phyloP scores from a whole-genome alignment of 2,329 filamentous ascomycete species.

The Monosporascus ibericus region DNA sequence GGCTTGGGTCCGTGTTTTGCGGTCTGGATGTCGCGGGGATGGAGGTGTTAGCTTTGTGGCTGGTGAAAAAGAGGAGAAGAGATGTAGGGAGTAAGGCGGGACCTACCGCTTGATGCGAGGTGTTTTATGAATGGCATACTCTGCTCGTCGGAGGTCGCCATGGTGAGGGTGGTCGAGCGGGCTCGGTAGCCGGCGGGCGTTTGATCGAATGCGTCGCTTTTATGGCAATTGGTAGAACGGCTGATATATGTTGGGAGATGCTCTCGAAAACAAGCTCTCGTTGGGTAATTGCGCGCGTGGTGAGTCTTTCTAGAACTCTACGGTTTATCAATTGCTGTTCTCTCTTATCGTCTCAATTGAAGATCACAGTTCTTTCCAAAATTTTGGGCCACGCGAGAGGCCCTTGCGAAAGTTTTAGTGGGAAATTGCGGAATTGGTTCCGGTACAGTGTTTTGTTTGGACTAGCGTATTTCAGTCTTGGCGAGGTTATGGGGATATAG shows the following conservation, averaged over 20 bases:
- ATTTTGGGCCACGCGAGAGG: background rate
- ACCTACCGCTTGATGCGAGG: constrained; percentile 74
- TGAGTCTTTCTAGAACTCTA: no score
- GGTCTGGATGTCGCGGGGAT: constrained; percentile 46
- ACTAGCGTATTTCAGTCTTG: no score
- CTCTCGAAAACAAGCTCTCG: no score
- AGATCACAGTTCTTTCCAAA: background rate
- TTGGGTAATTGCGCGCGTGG: no score
- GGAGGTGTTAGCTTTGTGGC: background rate
- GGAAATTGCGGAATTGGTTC: background rate
- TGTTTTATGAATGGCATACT: constrained; percentile 73
- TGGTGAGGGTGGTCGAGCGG: constrained; percentile 2
- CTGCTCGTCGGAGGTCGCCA: constrained; percentile 35
- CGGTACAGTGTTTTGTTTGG: background rate
- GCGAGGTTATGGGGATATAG: no score
- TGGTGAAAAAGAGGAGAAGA: background rate
- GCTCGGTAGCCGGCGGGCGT: background rate
- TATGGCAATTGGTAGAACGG: no score
- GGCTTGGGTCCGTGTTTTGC: constrained; percentile 69
- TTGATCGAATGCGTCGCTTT: no score
- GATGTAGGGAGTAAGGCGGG: constrained; percentile 1
- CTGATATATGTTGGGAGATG: no score
- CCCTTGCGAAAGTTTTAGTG: background rate
- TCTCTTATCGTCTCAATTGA: background rate
- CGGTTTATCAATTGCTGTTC: background rate